Conservation (phyloP, 2,329 filamentous ascomycete species). For the Rutstroemia sp. region DNA sequence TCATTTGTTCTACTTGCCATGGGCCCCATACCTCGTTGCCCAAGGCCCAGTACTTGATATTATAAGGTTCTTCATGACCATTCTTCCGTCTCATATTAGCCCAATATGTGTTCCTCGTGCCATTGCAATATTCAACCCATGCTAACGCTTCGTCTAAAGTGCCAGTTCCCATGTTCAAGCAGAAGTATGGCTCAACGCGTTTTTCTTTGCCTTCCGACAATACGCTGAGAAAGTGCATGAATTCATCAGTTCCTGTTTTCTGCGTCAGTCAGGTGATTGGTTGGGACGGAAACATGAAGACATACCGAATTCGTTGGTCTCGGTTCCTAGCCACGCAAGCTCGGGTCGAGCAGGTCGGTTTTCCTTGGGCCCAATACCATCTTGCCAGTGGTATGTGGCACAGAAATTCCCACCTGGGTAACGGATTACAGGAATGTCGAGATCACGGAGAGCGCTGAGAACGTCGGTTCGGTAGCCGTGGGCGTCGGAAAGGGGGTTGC, state of each 20-base stretch:
- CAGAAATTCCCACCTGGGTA: constrained; percentile 83
- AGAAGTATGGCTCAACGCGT: constrained; percentile 70
- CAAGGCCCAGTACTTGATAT: constrained; percentile 79
- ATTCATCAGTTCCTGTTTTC: constrained; percentile 59
- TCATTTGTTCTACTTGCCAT: constrained; percentile 48
- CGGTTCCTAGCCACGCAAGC: constrained; percentile 70
- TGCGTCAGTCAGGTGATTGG: not conserved
- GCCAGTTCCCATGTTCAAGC: constrained; percentile 75
- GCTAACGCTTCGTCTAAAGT: constrained; percentile 50
- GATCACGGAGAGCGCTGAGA: constrained; percentile 62
- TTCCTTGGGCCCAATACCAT: constrained; percentile 69
- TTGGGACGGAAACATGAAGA: not conserved
- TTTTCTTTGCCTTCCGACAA: constrained; percentile 53
- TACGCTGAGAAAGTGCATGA: constrained; percentile 70
- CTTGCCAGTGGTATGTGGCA: constrained; percentile 79
- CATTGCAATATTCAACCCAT: constrained; percentile 86
- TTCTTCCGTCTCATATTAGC: constrained; percentile 72
- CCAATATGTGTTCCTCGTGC: constrained; percentile 68
- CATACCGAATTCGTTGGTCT: constrained; percentile 69
- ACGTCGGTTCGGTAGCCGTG: constrained; percentile 76
- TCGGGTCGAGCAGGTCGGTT: constrained; percentile 58
- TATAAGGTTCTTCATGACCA: constrained; percentile 69
- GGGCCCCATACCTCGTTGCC: constrained; percentile 56
- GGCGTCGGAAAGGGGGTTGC: constrained; percentile 63
- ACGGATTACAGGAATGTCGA: constrained; percentile 68